Conservation (phyloP, 108 stramenopile species). For the Nitzschia palea region DNA sequence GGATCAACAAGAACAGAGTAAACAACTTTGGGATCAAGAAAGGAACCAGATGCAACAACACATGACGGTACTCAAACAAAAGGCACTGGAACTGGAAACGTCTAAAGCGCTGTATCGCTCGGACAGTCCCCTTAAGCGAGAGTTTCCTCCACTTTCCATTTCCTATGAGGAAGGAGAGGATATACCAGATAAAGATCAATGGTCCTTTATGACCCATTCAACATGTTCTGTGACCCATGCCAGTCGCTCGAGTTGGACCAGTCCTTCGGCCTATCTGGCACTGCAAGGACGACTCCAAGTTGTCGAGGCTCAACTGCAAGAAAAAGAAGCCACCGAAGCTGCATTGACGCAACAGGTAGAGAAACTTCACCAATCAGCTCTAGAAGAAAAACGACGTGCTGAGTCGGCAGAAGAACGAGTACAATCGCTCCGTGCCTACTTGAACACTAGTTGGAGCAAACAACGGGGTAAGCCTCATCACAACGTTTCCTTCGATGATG, state of each 20-base stretch:
- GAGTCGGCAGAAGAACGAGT: slow-evolving; percentile 8
- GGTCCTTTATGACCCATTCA: background rate
- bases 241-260: background rate
- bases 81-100: background rate
- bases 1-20: background rate
- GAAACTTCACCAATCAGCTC: background rate
- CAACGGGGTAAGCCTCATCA: too few species aligned
- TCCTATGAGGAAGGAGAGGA: background rate
- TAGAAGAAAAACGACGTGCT: background rate
- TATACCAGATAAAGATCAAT: background rate
- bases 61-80: background rate
- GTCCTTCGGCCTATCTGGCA: background rate
- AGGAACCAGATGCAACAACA: background rate
- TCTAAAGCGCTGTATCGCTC: too few species aligned
- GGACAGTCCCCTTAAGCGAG: too few species aligned
- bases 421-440: background rate
- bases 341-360: background rate
- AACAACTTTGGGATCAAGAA: background rate
- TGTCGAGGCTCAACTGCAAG: background rate
- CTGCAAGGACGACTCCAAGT: background rate
- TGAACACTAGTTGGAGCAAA: background rate
- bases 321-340: background rate
- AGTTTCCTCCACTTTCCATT: background rate
- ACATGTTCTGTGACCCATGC: too few species aligned
- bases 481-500: too few species aligned